Evolutionary conservation across 345 rosid genomes (phyloP).

Genomic region (Cardamine resedifolia): DNA sequence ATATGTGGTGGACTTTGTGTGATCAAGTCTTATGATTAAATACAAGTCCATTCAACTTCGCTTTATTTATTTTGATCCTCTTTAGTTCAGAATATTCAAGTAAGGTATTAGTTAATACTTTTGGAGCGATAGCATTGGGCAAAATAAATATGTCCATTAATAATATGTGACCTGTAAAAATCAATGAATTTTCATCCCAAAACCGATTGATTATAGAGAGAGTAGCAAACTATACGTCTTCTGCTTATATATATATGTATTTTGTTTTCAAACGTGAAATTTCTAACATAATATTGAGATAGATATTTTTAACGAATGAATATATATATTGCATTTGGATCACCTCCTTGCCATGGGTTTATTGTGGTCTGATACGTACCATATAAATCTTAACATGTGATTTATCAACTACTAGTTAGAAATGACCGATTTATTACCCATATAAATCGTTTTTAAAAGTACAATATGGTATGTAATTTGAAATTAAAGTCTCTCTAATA

Average conservation of each 20-base stretch:
- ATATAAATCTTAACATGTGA: not conserved
- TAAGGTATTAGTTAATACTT: not conserved
- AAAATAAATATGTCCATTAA: not conserved
- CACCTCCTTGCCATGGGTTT: no score
- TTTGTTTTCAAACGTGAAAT: not conserved
- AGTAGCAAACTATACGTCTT: not conserved
- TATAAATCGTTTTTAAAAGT: not conserved
- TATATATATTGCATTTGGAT: no score
- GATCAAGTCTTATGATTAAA: slow-evolving; percentile 33
- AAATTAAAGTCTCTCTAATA: not conserved
- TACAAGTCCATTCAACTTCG: slow-evolving; percentile 31
- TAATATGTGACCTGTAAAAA: not conserved
- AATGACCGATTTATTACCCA: not conserved
- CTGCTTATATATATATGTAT: not conserved
- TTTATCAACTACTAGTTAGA: slow-evolving; percentile 1
- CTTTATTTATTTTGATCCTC: slow-evolving; percentile 19
- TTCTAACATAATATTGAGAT: not conserved
- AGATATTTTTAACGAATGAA: no score
- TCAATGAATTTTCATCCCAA: not conserved
- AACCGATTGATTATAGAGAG: not conserved
- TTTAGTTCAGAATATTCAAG: slow-evolving; percentile 18
- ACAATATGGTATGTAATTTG: not conserved
- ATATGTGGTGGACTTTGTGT: slow-evolving; percentile 39
- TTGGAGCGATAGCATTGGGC: not conserved
- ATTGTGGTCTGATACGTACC: no score